Base-by-base conservation (phyloP, 805 yeast genomes). In the Pichia californica region DNA sequence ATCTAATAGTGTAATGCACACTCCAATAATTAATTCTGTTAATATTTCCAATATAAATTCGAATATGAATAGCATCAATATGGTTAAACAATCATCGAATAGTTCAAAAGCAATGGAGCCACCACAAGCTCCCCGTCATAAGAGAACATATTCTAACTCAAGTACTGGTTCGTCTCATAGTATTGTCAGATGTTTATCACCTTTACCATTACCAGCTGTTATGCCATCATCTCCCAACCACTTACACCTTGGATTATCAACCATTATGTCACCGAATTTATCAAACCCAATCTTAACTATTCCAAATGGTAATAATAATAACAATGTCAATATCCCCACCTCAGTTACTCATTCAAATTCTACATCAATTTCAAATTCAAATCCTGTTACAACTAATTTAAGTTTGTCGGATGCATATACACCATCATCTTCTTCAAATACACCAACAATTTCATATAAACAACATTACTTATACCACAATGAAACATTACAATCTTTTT, bases 401-500 rank as follows among this genome's bases (percentile, higher is more conserved):
- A n/a, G n/a, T n/a, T n/a, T n/a, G n/a, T n/a, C n/a, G n/a, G n/a
- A n/a, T n/a, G n/a, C n/a, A n/a, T n/a, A n/a, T n/a, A n/a, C n/a
- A n/a, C n/a, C n/a, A n/a, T n/a, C n/a, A n/a, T 26, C 13, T 31
- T 16, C 20, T 8, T 11, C 27, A 15, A 3, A 26, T 5, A 19
- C 19, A 20, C 40, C 45, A 20, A 50, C 39, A 6, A 25, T 36
- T 13, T 10, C 39, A 11, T 61, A 52, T 49, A 71, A 66, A 46
- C 62, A 61, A n/a, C 61, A 70, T 4, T 67, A 67, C 56, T 58
- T 87, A 6, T 88, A 84, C 55, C 93, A 88, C 56, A 80, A 88
- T 48, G 99, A 91, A 55, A 80, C 95, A 0, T 71, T 91, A 28
- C 88, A 88, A 44, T 84, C 96, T 1, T 93, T 93, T 57, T 93